Conservation (phyloP, 768 basidiomycete genomes). For the Lactarius pseudohatsudake region DNA sequence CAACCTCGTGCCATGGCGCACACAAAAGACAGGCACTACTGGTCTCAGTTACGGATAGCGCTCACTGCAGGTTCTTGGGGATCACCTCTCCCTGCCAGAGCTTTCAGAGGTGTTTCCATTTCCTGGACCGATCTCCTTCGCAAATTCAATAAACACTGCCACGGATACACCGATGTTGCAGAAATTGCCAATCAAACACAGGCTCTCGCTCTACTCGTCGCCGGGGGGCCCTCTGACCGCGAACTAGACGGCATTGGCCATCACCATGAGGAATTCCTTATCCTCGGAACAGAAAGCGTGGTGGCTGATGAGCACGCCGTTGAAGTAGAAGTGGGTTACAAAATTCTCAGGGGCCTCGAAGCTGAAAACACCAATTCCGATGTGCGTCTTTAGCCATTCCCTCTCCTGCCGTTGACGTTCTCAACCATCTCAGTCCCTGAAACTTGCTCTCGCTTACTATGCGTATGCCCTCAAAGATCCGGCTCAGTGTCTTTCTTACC, state of each 20-base stretch:
- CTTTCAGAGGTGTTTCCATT: slow-evolving; percentile 50
- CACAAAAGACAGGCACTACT: slow-evolving; percentile 74
- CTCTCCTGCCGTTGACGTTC: slow-evolving; percentile 17
- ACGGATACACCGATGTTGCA: slow-evolving; percentile 56
- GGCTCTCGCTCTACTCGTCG: slow-evolving; percentile 53
- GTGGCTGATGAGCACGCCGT: slow-evolving; percentile 18
- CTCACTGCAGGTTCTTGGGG: slow-evolving; percentile 78
- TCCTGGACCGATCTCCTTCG: slow-evolving; percentile 79
- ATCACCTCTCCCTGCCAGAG: slow-evolving; percentile 56
- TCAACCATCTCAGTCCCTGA: slow-evolving; percentile 51
- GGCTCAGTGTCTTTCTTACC: slow-evolving; percentile 58
- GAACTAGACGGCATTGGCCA: slow-evolving; percentile 58
- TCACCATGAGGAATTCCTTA: slow-evolving; percentile 36
- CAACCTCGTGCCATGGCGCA: slow-evolving; percentile 38
- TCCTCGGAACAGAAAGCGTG: slow-evolving; percentile 17
- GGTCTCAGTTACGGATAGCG: slow-evolving; percentile 67
- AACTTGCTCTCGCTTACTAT: slow-evolving; percentile 73
- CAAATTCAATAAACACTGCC: slow-evolving; percentile 85
- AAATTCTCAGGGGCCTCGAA: slow-evolving; percentile 25
- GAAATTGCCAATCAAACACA: slow-evolving; percentile 71
- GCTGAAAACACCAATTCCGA: slow-evolving; percentile 36
- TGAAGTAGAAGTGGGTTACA: slow-evolving; percentile 20
- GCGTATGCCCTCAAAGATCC: slow-evolving; percentile 74
- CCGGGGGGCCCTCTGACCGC: slow-evolving; percentile 42
- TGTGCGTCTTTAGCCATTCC: slow-evolving; percentile 42